Evolutionary conservation across 2,329 filamentous ascomycete species (phyloP), one percentile per base, ranked within the genome.

Genomic region (Arachnopeziza araneosa): DNA sequence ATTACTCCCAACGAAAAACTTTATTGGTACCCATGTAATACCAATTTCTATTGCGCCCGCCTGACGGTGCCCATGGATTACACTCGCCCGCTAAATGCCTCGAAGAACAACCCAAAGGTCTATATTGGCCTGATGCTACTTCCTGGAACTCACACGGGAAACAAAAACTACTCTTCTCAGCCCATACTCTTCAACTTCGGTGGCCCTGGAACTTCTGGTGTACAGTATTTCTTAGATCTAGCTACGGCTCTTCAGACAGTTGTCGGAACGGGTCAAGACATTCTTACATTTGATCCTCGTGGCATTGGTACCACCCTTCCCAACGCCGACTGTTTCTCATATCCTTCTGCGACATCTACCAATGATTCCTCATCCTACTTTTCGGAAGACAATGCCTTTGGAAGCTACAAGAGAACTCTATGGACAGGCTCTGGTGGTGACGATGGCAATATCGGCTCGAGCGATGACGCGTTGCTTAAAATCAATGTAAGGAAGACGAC

Each of bases 271-370:
- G 73, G 77, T 50, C 73, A 75, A 62, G 76, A 80, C 60, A 67
- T 81, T 22, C 73, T 82, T 54, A 76, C 78, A 1, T 81, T 80
- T 56, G 79, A 81, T 63, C 79, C 79, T 1, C 74, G 79, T 21
- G 78, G 78, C 71, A 75, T 83, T 24, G 80, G 80, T 3, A 74
- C 77, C 8, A 80, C 81, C 2, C 74, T 78, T 1, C 80, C 81
- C 2, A 71, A 79, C 22, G 71, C 81, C 17, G 79, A 82, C 55
- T 84, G 81, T 66, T 84, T 80, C 78, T 72, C 72, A 6, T 55
- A 70, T 76, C 36, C 36, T 3, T 44, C 36, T 2, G 10, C 36
- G 12, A 44, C 36, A 44, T 50, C 64, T 19, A 49, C 30, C 21
- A 55, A 59, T 50, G 54, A 36, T n/a, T 75, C 73, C 0, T 49